These are phyloP conservation scores for Hypericum perforatum DNA, from an alignment of 345 rosid genomes.

Conservation along the genomic window DNA sequence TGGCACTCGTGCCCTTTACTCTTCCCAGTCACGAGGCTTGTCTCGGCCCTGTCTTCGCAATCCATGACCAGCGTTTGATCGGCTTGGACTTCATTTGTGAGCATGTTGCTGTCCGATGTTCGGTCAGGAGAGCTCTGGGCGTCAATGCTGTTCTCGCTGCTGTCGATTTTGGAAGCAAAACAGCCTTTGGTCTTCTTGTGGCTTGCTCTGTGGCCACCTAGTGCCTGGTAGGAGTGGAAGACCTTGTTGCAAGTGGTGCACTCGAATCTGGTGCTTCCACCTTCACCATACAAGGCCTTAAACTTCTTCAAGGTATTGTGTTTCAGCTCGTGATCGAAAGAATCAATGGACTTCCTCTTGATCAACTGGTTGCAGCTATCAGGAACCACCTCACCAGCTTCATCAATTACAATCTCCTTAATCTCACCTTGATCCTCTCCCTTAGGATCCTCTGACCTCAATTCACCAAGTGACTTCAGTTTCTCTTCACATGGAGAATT, in stretches of 20 bases:
- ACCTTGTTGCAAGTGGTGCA: constrained; percentile 61
- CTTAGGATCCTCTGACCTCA: background rate
- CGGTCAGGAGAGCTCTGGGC: constrained; percentile 18
- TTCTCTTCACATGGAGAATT: too few relatives aligned
- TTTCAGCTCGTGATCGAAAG: constrained; percentile 16
- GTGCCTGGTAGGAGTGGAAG: constrained; percentile 71
- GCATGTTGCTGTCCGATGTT: constrained; percentile 10
- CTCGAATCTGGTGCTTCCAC: constrained; percentile 35
- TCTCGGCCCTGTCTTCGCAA: constrained; percentile 15
- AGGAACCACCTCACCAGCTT: constrained; percentile 8
- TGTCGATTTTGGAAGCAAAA: constrained; percentile 22
- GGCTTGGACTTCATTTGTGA: constrained; percentile 11
- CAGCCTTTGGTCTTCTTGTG: constrained; percentile 43
- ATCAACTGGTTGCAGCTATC: constrained; percentile 6
- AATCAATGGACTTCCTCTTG: constrained; percentile 17
- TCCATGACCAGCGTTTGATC: constrained; percentile 1
- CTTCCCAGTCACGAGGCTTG: constrained; percentile 14
- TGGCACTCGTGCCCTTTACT: constrained; percentile 47
- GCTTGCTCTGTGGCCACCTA: constrained; percentile 86
- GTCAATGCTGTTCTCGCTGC: constrained; percentile 25
- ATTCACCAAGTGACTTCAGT: too few relatives aligned
- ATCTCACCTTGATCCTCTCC: constrained; percentile 8
- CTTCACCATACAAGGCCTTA: constrained; percentile 15
- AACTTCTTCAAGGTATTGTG: constrained; percentile 11
- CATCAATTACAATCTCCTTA: constrained; percentile 13